These are phyloP conservation scores for Cryptococcus depauperatus DNA, from an alignment of 1,284 basidiomycete genomes.

Conservation along the genomic window DNA sequence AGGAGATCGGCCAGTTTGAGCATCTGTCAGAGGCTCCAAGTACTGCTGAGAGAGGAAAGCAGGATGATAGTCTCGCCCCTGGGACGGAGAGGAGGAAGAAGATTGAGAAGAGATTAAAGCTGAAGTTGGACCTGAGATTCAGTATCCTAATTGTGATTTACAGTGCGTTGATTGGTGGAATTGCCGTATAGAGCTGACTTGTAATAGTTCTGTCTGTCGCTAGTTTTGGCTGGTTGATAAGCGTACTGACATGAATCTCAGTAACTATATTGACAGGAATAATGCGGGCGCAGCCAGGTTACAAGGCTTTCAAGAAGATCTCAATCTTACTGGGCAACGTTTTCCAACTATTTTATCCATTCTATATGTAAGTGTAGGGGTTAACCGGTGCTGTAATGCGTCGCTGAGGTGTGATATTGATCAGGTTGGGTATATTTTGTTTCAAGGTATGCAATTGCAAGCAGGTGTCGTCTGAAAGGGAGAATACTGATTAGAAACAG, in stretches of 20 bases:
- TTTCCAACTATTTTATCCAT: constrained; percentile 30
- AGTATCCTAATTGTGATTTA: constrained; percentile 21
- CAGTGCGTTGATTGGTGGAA: constrained; percentile 9
- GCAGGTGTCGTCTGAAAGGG: too few relatives aligned
- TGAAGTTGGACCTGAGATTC: constrained; percentile 40
- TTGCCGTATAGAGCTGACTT: not conserved
- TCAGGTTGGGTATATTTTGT: constrained; percentile 55
- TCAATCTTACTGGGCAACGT: constrained; percentile 27
- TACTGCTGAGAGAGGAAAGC: not conserved
- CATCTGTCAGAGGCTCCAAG: not conserved
- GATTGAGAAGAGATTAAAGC: constrained; percentile 36
- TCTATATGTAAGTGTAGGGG: constrained; percentile 20
- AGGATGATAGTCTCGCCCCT: constrained; percentile 2
- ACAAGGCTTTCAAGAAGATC: constrained; percentile 32
- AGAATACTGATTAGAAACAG: constrained; percentile 17
- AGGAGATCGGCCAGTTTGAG: not conserved
- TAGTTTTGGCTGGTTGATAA: not conserved
- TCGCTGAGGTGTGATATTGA: not conserved
- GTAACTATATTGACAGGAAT: constrained; percentile 36
- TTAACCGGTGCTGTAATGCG: not conserved
- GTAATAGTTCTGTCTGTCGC: not conserved
- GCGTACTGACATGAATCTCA: not conserved
- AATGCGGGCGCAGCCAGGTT: constrained; percentile 30
- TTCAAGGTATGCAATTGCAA: constrained; percentile 51
- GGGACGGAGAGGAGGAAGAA: constrained; percentile 10